A percentile compares a stretch with the other conserved stretches of the same genome.
Evolutionary conservation across 2,329 filamentous ascomycete species (phyloP).

Genomic region (Clonostachys rhizophaga): DNA sequence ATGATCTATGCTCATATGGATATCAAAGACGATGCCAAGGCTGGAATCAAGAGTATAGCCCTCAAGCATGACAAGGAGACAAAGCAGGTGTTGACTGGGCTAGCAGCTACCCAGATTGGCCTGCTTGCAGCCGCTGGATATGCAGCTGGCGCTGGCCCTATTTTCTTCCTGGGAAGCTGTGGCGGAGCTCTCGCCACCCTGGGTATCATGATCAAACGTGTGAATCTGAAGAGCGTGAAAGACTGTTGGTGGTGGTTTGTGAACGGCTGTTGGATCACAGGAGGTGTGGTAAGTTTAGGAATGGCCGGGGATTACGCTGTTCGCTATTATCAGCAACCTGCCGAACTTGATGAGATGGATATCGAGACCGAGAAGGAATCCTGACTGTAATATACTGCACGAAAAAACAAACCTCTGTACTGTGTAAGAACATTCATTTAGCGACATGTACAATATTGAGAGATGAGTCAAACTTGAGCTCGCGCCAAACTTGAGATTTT

Average conservation of each 20-base stretch:
- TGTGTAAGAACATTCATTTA: too few species aligned
- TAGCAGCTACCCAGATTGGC: conserved; percentile 65
- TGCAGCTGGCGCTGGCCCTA: conserved; percentile 62
- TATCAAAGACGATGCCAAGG: conserved; percentile 78
- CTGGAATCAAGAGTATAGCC: conserved; percentile 84
- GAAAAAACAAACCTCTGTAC: too few species aligned
- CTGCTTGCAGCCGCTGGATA: conserved; percentile 67
- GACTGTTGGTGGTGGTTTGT: conserved; percentile 77
- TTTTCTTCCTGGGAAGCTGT: conserved; percentile 63
- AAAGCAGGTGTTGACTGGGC: conserved; percentile 67
- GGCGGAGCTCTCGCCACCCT: conserved; percentile 58
- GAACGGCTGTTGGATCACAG: conserved; percentile 66
- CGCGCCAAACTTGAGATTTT: too few species aligned
- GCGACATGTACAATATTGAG: too few species aligned
- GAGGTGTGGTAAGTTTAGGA: conserved; percentile 55
- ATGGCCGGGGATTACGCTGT: conserved; percentile 56
- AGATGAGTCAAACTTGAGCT: too few species aligned
- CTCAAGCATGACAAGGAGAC: conserved; percentile 74
- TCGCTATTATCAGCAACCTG: conserved; percentile 26
- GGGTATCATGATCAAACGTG: conserved; percentile 62
- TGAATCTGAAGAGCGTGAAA: conserved; percentile 60
- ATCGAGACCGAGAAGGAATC: conserved; percentile 1
- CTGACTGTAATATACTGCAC: background rate
- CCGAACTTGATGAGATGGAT: conserved; percentile 15
- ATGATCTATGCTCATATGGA: conserved; percentile 96